Conservation (phyloP, 2,329 filamentous ascomycete genomes). For the Emmonsiellopsis sp. region DNA sequence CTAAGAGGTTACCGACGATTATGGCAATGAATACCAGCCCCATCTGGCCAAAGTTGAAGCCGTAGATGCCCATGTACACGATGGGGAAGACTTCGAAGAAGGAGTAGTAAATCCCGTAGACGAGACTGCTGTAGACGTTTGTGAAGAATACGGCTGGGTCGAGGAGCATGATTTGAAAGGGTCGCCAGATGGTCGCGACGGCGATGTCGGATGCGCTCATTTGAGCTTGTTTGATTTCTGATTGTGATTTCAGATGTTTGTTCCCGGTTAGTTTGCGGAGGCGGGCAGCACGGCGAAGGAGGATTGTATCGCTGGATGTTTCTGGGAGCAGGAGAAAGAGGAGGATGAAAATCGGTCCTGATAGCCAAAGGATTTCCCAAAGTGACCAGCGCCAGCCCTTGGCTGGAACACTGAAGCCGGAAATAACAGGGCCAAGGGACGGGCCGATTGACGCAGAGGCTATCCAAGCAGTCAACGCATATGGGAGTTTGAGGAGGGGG, state of each 20-base stretch:
- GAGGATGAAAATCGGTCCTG: slow-evolving; percentile 48
- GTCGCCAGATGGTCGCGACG: slow-evolving; percentile 51
- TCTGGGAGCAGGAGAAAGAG: slow-evolving; percentile 58
- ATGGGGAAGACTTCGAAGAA: slow-evolving; percentile 61
- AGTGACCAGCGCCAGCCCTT: slow-evolving; percentile 56
- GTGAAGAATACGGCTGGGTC: slow-evolving; percentile 55
- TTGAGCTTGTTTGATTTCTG: slow-evolving; percentile 54
- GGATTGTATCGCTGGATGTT: slow-evolving; percentile 50
- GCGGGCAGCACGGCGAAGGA: slow-evolving; percentile 51
- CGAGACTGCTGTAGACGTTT: slow-evolving; percentile 51
- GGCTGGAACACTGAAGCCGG: slow-evolving; percentile 49
- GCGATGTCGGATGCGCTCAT: slow-evolving; percentile 39
- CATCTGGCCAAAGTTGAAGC: slow-evolving; percentile 48
- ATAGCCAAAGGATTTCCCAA: slow-evolving; percentile 54
- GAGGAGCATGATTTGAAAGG: slow-evolving; percentile 50
- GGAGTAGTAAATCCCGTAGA: slow-evolving; percentile 40
- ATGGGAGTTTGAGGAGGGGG: slow-evolving; percentile 35
- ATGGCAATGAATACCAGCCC: slow-evolving; percentile 54
- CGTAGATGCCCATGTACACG: slow-evolving; percentile 51
- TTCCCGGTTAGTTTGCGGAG: slow-evolving; percentile 53
- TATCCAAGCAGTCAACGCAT: slow-evolving; percentile 52
- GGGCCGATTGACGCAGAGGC: slow-evolving; percentile 36
- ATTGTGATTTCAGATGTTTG: slow-evolving; percentile 47
- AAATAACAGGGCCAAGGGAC: slow-evolving; percentile 52
- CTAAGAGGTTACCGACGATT: slow-evolving; percentile 48